Base-by-base conservation (phyloP, 371 early-diverging fungal species). In the Zychaea mexicana region DNA sequence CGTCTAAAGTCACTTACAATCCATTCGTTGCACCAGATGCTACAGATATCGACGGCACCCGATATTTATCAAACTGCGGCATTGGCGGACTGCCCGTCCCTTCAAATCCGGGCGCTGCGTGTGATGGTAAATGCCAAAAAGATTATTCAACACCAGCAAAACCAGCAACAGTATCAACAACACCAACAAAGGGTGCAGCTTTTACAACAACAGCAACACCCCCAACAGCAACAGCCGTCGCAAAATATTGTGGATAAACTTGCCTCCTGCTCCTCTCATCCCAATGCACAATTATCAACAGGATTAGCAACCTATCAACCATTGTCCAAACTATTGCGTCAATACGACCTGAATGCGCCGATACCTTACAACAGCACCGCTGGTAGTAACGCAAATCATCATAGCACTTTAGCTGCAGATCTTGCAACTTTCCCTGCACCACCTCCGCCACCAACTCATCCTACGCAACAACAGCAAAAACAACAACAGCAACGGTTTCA, bases 21-120 rank as follows among this genome's bases (percentile, higher is more conserved):
- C 0, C 76, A 78, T 49, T 74, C 83, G 36, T 71, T 90, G 13
- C 86, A 85, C 62, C 85, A 83, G 62, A 82, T 82, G 68, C 72
- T 88, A 19, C 83, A 79, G 56, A 83, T 81, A 31, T 71, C 75
- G 13, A 88, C 85, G 3, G 90, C 90, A 12, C 77, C 85, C 0
- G 62, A 84, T 62, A 82, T 89, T 53, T 86, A 84, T 38, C 84
- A 85, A 60, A 74, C 81, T 1, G 84, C 86, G 0, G 72, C 83
- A 0, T 67, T 86, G 33, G 74, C 85, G 0, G 72, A 83, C 30
- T 76, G 76, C 8, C 66, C 76, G 54, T 78, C 83, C 0, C 67
- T 86, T 3, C 86, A 86, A 56, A 79, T 85, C 1, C 74, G 86
- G 31, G 82, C 86, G 6, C 53, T 86, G 8, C 70, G 83, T 27